Conservation (phyloP, 495 filamentous ascomycete genomes). For the Trichodelitschia bisporula region DNA sequence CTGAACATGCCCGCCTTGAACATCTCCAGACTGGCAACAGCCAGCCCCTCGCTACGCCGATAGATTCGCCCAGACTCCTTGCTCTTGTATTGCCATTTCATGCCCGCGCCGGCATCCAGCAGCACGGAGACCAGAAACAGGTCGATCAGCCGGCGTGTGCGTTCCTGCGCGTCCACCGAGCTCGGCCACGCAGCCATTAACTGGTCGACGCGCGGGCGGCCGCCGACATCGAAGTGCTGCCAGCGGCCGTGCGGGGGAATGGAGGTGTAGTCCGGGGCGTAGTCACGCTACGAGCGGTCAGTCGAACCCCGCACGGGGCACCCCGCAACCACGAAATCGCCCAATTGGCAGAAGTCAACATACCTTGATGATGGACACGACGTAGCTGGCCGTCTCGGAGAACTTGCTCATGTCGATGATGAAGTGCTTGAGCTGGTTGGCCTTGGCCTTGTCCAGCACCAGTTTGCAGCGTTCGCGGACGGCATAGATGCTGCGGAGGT, state of each 20-base stretch:
- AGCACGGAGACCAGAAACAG: conserved; percentile 79
- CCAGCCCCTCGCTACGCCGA: conserved; percentile 72
- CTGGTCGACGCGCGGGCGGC: conserved; percentile 43
- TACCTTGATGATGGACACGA: conserved; percentile 94
- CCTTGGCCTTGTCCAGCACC: conserved; percentile 51
- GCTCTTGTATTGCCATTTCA: conserved; percentile 69
- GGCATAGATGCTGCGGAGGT: conserved; percentile 72
- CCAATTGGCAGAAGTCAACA: conserved; percentile 2
- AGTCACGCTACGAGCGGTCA: conserved; percentile 44
- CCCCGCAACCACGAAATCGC: neutral
- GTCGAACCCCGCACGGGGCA: neutral
- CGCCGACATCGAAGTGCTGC: conserved; percentile 82
- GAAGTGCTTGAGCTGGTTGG: conserved; percentile 67
- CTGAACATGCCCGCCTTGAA: conserved; percentile 90
- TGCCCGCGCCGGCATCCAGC: conserved; percentile 69
- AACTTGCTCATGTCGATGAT: conserved; percentile 81
- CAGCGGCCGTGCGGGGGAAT: conserved; percentile 77
- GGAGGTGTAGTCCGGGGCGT: conserved; percentile 55
- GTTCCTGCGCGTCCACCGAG: conserved; percentile 40
- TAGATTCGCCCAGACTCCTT: conserved; percentile 72
- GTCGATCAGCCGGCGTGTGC: conserved; percentile 54
- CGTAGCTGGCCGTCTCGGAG: conserved; percentile 65
- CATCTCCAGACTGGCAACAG: conserved; percentile 90
- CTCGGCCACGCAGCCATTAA: conserved; percentile 43
- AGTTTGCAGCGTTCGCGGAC: conserved; percentile 57